Base-by-base conservation (phyloP, 345 rosid genomes). In the Diplotaxis tenuifolia region DNA sequence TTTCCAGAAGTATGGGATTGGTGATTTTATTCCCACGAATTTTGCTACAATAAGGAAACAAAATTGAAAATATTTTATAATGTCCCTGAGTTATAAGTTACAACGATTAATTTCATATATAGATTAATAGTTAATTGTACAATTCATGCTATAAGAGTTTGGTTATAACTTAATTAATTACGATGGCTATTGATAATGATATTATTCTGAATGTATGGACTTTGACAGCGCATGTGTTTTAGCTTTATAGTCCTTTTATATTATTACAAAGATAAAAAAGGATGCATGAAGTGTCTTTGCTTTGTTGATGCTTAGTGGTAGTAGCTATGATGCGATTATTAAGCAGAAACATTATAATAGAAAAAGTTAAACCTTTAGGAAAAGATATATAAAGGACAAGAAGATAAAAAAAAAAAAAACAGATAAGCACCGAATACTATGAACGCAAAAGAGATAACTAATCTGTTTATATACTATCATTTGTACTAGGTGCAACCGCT, bases 1-100 rank as follows among this genome's bases (percentile, higher is more conserved):
- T 77, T 81, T 81, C 83, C 78, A 80, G 67, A 50, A 73, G 78
- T 78, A 93, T 21, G 94, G 84, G 2, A 84, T 73, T 2, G 98
- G 98, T 29, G 97, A 82, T 68, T 77, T 80, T n/a, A 86, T 65
- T 1, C 87, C 87, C 32, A 86, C 58, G 62, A 73, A 84, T 49
- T 67, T 71, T 9, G 94, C 98, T 93, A 16, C 25, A 67, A 22
- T 6, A 27, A 55, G 14, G 1, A 53, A 22, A 23, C n/a, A 55
- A 27, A 23, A 22, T 55, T n/a, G n/a, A n/a, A n/a, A n/a, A 55
- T 7, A 0, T 52, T 6, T 12, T 8, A 9, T 20, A 9, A 52
- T 52, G 57, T 18, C 3, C 9, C 10, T 34, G 57, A 52, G 25
- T 18, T 21, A 52, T 9, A 19, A 9, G 25, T 19, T 18, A 7